Percentiles rank a stretch among this genome's conserved stretches.
Evolutionary conservation across 2,329 filamentous ascomycete genomes (phyloP).

Genomic region (Colletotrichum musae): DNA sequence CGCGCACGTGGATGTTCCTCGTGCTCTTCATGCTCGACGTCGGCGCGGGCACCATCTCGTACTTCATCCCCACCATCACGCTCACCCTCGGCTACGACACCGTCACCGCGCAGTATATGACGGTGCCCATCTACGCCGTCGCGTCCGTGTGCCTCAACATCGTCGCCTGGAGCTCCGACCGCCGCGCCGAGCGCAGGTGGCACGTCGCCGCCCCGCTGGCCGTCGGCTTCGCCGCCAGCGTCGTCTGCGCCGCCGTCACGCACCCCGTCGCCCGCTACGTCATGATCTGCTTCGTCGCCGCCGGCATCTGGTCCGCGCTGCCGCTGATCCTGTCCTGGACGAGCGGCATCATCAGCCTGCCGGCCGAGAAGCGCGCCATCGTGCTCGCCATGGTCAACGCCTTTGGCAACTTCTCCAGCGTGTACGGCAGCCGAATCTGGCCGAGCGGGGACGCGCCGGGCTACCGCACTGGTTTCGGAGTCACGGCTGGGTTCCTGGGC

Average conservation of each 20-base stretch:
- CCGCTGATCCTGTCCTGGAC: conserved; percentile 49
- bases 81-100: conserved; percentile 61
- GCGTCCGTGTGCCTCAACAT: conserved; percentile 43
- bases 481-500: conserved; percentile 48
- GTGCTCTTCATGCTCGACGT: conserved; percentile 63
- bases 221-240: conserved; percentile 42
- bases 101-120: conserved; percentile 63
- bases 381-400: conserved; percentile 51
- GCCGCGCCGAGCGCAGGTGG: conserved; percentile 43
- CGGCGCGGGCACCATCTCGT: conserved; percentile 64
- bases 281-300: conserved; percentile 48
- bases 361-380: conserved; percentile 50
- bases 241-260: conserved; percentile 45
- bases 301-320: conserved; percentile 46
- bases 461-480: conserved; percentile 48
- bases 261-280: conserved; percentile 46
- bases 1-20: conserved; percentile 63
- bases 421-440: conserved; percentile 50
- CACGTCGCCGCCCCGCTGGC: conserved; percentile 42
- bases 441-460: conserved; percentile 45
- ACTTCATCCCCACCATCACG: conserved; percentile 68
- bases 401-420: conserved; percentile 50
- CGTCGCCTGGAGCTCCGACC: conserved; percentile 45
- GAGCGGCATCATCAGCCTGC: conserved; percentile 45
- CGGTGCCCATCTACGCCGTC: conserved; percentile 50